Percentiles rank a stretch among this genome's conserved stretches.
Evolutionary conservation across 768 basidiomycete genomes (phyloP).

Genomic region (Hygrocybe coccinea): DNA sequence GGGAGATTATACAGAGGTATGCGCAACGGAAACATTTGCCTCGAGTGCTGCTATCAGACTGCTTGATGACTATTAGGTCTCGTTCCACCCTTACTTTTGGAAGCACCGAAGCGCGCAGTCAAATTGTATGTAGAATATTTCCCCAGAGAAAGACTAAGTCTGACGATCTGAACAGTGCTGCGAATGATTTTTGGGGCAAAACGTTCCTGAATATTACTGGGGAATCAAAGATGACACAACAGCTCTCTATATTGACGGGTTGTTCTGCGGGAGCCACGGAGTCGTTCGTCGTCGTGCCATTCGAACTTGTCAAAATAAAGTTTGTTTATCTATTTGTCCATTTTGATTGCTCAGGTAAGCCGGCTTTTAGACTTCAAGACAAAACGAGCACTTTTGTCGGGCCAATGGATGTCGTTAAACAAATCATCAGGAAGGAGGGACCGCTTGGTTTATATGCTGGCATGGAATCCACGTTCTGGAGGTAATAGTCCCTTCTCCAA

Average conservation of each 20-base stretch:
- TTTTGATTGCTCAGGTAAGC: neutral
- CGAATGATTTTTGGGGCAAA: constrained; percentile 96
- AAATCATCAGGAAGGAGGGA: constrained; percentile 74
- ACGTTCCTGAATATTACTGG: constrained; percentile 60
- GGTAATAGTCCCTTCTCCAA: constrained; percentile 42
- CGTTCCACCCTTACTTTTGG: constrained; percentile 89
- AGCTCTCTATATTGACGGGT: constrained; percentile 84
- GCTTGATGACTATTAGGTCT: constrained; percentile 49
- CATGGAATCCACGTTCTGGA: constrained; percentile 98
- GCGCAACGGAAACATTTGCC: neutral
- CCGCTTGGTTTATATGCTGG: constrained; percentile 84
- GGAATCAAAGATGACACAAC: constrained; percentile 80
- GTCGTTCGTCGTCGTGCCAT: constrained; percentile 92
- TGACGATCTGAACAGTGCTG: constrained; percentile 53
- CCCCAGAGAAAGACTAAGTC: neutral
- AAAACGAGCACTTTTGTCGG: constrained; percentile 87
- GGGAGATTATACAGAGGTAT: constrained; percentile 86
- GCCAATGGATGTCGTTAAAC: constrained; percentile 84
- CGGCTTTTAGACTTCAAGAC: constrained; percentile 68
- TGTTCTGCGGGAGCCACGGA: constrained; percentile 95
- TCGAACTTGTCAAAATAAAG: constrained; percentile 93
- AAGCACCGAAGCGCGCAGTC: constrained; percentile 97
- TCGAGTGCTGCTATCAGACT: neutral
- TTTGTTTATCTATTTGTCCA: constrained; percentile 18
- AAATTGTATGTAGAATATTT: constrained; percentile 62